Evolutionary conservation across 768 basidiomycete species (phyloP), one percentile per base, ranked within the genome.

Genomic region (Lyophyllum shimeji): DNA sequence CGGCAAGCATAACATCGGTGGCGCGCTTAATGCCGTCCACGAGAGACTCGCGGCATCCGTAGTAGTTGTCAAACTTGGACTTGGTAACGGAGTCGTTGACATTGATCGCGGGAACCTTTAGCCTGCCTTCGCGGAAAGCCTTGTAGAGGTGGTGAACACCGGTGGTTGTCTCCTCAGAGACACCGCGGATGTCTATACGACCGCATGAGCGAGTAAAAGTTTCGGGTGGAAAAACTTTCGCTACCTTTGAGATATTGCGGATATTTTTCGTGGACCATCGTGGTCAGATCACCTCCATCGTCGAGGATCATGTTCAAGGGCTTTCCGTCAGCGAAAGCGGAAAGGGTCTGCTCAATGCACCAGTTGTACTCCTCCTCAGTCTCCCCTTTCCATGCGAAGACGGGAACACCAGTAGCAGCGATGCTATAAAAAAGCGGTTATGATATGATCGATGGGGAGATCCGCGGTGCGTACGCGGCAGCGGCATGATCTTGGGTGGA

Each of bases 21-120:
- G 97, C 97, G 69, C 97, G 95, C 85, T 99, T 99, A 80, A 99
- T 98, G 65, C 97, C 97, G 71, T 99, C 97, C 58, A 99, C 97
- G 60, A 99, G 91, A 29, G 97, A 99, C 76, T 99, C 97, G 69
- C 97, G 93, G 79, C 97, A 99, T 59, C 97, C 97, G 72, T 99
- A 99, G 77, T 93, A 90, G 79, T 94, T 93, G 77, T 95, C 90
- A 71, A 99, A 99, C 82, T 99, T 99, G 71, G 95, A 97, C 78
- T 99, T 99, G 63, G 97, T 99, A 69, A 99, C 97, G 5, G 96
- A 97, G 79, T 97, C 95, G 74, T 98, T 98, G 69, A 99, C 97
- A 74, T 99, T 99, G 83, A 99, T 98, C 60, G 97, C 97, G 58
- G 97, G 96, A 62, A 98, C 82, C 81, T 95, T 96, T 69, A 99